Percentiles rank a stretch among this genome's conserved stretches.
Evolutionary conservation across 2,329 filamentous ascomycete species (phyloP).

Genomic region (Colletotrichum spaethianum): DNA sequence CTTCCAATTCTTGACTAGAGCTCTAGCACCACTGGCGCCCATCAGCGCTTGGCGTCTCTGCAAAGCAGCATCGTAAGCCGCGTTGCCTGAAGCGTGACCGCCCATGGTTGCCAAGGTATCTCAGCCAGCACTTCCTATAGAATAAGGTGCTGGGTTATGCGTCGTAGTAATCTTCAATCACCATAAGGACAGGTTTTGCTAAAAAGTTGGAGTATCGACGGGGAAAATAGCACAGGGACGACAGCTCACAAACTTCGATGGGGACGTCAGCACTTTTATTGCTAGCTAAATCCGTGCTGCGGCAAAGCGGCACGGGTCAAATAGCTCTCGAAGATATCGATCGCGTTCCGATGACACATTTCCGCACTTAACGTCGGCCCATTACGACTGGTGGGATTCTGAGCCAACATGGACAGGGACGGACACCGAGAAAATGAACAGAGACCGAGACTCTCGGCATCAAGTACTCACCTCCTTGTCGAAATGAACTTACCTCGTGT

Average conservation of each 20-base stretch:
- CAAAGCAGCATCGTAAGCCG: slow-evolving; percentile 66
- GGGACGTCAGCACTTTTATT: slow-evolving; percentile 21
- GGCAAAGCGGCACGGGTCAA: not conserved
- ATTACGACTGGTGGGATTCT: not conserved
- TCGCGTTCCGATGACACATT: not conserved
- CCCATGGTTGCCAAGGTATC: slow-evolving; percentile 50
- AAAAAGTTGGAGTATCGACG: not conserved
- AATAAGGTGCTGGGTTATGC: no score
- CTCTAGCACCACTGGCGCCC: slow-evolving; percentile 65
- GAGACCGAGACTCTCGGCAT: not conserved
- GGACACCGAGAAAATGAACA: not conserved
- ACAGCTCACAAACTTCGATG: slow-evolving; percentile 1
- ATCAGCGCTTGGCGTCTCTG: slow-evolving; percentile 67
- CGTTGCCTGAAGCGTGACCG: slow-evolving; percentile 53
- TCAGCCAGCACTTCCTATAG: not conserved
- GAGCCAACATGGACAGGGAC: slow-evolving; percentile 7
- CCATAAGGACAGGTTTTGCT: not conserved
- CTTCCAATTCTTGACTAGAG: slow-evolving; percentile 71
- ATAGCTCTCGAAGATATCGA: slow-evolving; percentile 4
- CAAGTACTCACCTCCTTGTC: not conserved
- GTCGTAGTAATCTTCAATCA: not conserved
- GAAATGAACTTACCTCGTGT: not conserved
- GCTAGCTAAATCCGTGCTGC: not conserved
- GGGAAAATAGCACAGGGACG: not conserved
- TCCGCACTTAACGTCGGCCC: not conserved